Evolutionary conservation across 805 yeast species (phyloP), one percentile per base, ranked within the genome.

Genomic region (Kodamaea kakaduensis): DNA sequence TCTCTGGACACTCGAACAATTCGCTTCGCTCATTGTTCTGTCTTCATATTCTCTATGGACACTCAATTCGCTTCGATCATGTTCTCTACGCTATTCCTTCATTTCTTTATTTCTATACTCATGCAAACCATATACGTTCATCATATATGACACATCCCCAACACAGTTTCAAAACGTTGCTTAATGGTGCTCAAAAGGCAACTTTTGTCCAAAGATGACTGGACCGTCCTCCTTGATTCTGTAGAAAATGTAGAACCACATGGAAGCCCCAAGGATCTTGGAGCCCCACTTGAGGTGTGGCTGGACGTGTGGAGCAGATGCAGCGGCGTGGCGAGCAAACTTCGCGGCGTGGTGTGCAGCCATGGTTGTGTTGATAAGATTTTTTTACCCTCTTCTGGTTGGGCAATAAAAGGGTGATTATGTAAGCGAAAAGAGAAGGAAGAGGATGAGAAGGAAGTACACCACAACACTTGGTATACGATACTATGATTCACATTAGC

Each of bases 161-260:
- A n/a, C n/a, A n/a, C n/a, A n/a, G n/a, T n/a, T n/a, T n/a, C n/a
- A n/a, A n/a, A n/a, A n/a, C n/a, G 26, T 18, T 17, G 22, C 23
- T 28, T 50, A 60, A 41, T 61, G 66, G 42, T 58, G 58, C 49
- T 62, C 67, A 38, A 61, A 61, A 26, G 68, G 67, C 45, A 58
- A 54, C 44, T 60, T 60, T 36, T 53, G 53, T 19, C 66, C 82
- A 44, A 71, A 63, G 75, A 79, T 75, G 23, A 75, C 77, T 51
- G 74, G 69, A 46, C 78, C 79, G 50, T 79, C 90, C 56, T 83
- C 79, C 62, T 81, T 79, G 29, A 84, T 69, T 58, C 95, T 72
- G 71, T 83, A 85, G 53, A 86, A 71, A 43, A 86, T 73, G 84
- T 90, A 86, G 61, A 84, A 86, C 84, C 93, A 84, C 85, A 84